Percentiles rank a stretch among this genome's conserved stretches.
Conservation (phyloP, 2,329 filamentous ascomycete species). For the Microdochium trichocladiopsis region DNA sequence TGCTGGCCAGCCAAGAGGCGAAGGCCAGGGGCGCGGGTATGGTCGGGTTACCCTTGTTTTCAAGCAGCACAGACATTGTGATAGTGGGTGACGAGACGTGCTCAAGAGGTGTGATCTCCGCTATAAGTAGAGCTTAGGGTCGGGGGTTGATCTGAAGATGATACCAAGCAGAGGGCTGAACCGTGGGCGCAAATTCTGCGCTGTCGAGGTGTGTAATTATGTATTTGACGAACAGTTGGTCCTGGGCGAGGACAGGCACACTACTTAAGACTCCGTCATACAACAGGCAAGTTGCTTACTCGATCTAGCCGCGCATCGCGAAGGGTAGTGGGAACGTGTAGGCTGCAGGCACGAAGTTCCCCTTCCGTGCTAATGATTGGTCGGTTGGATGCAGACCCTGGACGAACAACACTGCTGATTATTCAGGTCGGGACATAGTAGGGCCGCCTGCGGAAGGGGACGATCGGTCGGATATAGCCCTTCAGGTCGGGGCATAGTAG, state of each 20-base stretch:
- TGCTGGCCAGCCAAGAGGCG: constrained; percentile 9
- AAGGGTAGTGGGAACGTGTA: background rate
- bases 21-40: constrained; percentile 12
- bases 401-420: background rate
- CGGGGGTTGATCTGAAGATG: background rate
- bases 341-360: background rate
- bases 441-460: background rate
- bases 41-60: background rate
- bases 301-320: background rate
- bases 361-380: background rate
- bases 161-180: background rate
- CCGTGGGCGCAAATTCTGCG: background rate
- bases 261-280: background rate
- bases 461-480: background rate
- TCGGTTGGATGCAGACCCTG: background rate
- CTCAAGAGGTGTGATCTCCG: background rate
- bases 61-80: background rate
- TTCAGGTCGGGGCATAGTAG: background rate
- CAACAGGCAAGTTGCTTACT: background rate
- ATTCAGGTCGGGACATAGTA: background rate
- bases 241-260: background rate
- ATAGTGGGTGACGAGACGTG: background rate
- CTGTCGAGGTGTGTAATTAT: background rate
- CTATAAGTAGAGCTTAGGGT: background rate
- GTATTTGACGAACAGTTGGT: too few relatives aligned